phyloP scores from a whole-genome alignment of 306 rosid genomes.

The Vigna reflexopilosa region DNA sequence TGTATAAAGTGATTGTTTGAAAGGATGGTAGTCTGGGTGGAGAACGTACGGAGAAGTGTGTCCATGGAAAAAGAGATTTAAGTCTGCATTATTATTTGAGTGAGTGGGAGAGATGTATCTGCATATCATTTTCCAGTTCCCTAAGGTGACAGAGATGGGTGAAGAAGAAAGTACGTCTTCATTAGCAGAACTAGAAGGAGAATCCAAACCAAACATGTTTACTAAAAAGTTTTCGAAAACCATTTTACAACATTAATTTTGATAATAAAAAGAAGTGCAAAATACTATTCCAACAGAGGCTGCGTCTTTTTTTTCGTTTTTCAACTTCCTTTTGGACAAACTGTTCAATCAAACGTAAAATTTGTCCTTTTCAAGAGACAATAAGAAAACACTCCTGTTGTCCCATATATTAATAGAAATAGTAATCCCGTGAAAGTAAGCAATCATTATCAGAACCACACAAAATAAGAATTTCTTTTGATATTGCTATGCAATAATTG shows the following conservation, averaged over 20 bases:
- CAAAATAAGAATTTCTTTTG: not conserved
- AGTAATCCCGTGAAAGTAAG: slow-evolving; percentile 20
- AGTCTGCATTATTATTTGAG: not conserved
- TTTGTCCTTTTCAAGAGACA: slow-evolving; percentile 24
- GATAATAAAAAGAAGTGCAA: not conserved
- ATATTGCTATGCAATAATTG: slow-evolving; percentile 37
- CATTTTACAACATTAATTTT: not conserved
- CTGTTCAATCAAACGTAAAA: not conserved
- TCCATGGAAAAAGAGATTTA: not conserved
- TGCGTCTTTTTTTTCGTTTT: not conserved
- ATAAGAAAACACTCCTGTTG: not conserved
- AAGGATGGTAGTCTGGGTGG: not conserved
- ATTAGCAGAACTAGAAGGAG: not conserved
- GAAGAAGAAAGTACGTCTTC: not conserved
- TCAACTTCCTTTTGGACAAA: not conserved
- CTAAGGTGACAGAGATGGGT: not conserved
- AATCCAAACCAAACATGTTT: not conserved
- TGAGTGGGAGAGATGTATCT: not conserved
- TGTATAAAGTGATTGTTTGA: not conserved
- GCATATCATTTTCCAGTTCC: not conserved
- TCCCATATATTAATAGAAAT: not conserved
- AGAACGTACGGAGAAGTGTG: not conserved
- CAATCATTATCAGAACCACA: slow-evolving; percentile 17
- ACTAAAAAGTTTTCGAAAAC: not conserved
- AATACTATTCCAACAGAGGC: not conserved